Base-by-base conservation (phyloP, 164 flowering plant genomes). In the Cinnamomum micranthum region DNA sequence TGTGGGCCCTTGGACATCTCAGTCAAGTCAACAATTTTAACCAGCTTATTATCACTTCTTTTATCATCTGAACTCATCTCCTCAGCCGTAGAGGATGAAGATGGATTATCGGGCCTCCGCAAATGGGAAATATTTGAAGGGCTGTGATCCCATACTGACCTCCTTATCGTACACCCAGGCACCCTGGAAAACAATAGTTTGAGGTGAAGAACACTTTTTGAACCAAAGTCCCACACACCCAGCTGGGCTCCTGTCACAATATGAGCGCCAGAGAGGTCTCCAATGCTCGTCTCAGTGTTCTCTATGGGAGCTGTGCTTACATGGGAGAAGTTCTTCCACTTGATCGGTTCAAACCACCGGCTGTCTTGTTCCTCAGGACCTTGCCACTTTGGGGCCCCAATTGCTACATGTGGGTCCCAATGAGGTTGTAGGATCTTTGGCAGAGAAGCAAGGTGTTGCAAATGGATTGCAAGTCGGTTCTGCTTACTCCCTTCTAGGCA, bases 301-400 rank as follows among this genome's bases (percentile, higher is more conserved):
- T 93, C 98, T 24, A 95, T 89, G 4, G 99, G 99, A 31, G 99
- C 91, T 2, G 99, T 95, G 88, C 99, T 93, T 14, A 95, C 97
- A 77, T 95, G 97, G 59, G 98, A 92, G 85, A 95, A 95, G 86
- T 90, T 94, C 83, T 95, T 95, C 99, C 98, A 93, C 84, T 93
- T 93, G 77, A 95, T 91, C 0, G 98, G 97, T 80, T 95, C 99
- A 69, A 93, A 93, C 98, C 98, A 95, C 33, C 99, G 87, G 85
- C 97, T 95, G 72, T 95, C 99, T 77, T 93, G 98, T 83, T 95
- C 99, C 81, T 95, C 98, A 0, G 97, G 96, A 22, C 99, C 99
- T 76, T 91, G 89, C 99, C 97, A 95, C 81, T 84, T 91, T 23
- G 98, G 97, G 62, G 99, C 90, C 59, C 98, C 98, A n/a, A 93